Base-by-base conservation (phyloP, 345 rosid species). In the Eucalyptus camaldulensis region DNA sequence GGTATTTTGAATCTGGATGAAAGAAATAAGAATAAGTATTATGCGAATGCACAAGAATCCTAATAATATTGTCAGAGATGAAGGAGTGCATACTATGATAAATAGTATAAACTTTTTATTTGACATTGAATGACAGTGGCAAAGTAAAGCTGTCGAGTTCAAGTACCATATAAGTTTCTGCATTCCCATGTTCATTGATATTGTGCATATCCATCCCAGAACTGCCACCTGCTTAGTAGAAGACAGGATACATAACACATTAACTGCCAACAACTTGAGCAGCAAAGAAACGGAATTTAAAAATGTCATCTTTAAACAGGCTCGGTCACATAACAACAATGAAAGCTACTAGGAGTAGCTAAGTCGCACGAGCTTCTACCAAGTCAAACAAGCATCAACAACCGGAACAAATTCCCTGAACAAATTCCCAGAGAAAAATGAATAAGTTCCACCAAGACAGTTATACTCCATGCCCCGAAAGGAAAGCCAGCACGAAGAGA, bases 1-100 rank as follows among this genome's bases (percentile, higher is more conserved):
- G 22, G 93, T 88, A 89, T 92, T 94, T 92, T 92, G 90, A 92
- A 92, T 92, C 94, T 93, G 90, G 72, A 72, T 88, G 89, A 83
- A 85, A 88, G 31, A 45, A 85, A 81, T 81, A 10, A 12, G 12
- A 89, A 53, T 27, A 65, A 51, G 89, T 69, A 53, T 22, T 65
- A 54, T 40, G 67, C 50, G 87, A 86, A 40, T 49, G 33, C 87
- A 88, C 44, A 56, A 86, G 62, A 89, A 29, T n/a, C 47, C 25
- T 27, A 89, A 51, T n/a, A 60, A 45, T 21, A 85, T 4, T 49
- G 14, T 80, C 29, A 90, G 29, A 80, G 65, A 31, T 31, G 83
- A 86, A 88, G 44, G 54, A 81, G 51, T n/a, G 19, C 8, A 58
- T 88, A 44, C n/a, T 43, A 21, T 37, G 24, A n/a, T 27, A 51